Base-by-base conservation (phyloP, 2,329 filamentous ascomycete species). In the Pseudocercospora eumusae region DNA sequence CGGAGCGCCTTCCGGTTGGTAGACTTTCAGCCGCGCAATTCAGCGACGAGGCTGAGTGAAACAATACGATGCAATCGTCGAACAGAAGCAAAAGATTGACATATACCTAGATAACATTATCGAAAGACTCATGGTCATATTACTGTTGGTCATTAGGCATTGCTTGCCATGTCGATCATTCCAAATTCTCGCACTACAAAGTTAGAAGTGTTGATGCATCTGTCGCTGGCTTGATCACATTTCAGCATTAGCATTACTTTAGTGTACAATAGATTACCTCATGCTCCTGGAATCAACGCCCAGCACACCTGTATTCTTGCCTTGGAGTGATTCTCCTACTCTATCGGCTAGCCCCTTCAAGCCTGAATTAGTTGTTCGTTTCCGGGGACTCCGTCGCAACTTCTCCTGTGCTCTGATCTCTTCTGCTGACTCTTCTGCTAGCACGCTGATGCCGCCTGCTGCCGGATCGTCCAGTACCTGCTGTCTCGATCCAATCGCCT, bases 241-340 rank as follows among this genome's bases (percentile, higher is more conserved):
- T 21, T 25, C 20, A 25, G 20, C 11, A 54, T 40, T 40, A 54
- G 40, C 31, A 59, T 59, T 59, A 59, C 49, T 21, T 21, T 33
- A 53, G 27, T 36, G 52, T 59, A 63, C 18, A 25, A 28, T 59
- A 36, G 31, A 60, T 64, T 60, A 62, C 61, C 65, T 62, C 62
- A 60, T 55, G 50, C 68, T 66, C 59, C 69, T 42, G 42, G 65
- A 79, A 64, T 81, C 79, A 45, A 80, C 73, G 6, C 78, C 77
- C 42, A 81, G 70, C 56, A 81, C 77, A 57, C 78, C 79, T 11
- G 76, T 78, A 28, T 77, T 75, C 62, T 77, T 75, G 33, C 79
- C 79, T 45, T 81, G 79, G 21, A 81, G 68, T 57, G 77, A 79
- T 62, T 78, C 77, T 57, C 79, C 78, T 49, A 81, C 76, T 64